phyloP scores from a whole-genome alignment of 345 rosid genomes.

The Carallia brachiata region DNA sequence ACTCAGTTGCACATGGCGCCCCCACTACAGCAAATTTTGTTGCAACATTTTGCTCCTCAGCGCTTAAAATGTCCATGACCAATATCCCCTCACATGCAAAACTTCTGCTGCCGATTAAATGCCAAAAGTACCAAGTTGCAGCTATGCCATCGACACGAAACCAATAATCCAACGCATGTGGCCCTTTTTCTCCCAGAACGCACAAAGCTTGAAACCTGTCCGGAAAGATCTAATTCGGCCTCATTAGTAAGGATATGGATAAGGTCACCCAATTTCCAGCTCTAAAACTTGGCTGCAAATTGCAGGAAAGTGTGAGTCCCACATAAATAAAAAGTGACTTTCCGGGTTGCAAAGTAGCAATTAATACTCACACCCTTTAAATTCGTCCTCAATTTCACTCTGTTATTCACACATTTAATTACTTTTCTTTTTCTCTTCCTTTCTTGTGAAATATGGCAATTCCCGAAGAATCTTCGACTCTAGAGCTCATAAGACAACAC shows the following conservation, averaged over 20 bases:
- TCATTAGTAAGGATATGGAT: neutral
- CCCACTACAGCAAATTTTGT: no score
- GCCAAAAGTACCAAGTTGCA: neutral
- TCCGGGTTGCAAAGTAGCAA: neutral
- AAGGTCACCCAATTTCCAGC: neutral
- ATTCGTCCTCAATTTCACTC: neutral
- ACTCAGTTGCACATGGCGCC: no score
- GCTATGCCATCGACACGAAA: neutral
- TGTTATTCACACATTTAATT: neutral
- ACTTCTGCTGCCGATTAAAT: neutral
- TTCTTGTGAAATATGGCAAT: conserved; percentile 27
- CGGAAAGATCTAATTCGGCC: neutral
- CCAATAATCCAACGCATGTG: neutral
- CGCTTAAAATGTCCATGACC: no score
- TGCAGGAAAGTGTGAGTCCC: no score
- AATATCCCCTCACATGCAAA: no score
- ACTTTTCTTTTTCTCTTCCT: neutral
- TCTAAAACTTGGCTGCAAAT: neutral
- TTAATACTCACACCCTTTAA: neutral
- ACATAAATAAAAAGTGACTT: no score
- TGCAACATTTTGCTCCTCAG: no score
- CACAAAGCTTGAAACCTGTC: neutral
- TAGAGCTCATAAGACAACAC: conserved; percentile 49
- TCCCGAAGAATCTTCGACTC: conserved; percentile 33
- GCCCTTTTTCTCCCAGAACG: neutral